Percentiles rank a stretch among this genome's conserved stretches.
These are phyloP conservation scores for Umbilicus rupestris DNA, from an alignment of 164 flowering plant genomes.

Conservation along the genomic window DNA sequence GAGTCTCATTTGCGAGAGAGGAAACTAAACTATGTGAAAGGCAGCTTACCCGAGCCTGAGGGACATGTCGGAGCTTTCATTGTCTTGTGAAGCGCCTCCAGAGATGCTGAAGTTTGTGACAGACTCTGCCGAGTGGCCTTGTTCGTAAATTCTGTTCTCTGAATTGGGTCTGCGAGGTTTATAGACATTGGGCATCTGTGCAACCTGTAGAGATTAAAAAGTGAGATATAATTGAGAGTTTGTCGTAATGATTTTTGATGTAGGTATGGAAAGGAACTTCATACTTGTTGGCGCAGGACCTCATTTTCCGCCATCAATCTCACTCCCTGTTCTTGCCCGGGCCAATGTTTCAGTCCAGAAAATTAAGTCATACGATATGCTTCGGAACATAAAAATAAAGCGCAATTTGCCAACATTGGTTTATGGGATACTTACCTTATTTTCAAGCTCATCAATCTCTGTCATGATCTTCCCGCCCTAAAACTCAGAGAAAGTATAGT, in stretches of 20 bases:
- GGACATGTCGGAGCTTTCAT: conserved; percentile 7
- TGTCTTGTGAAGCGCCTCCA: conserved; percentile 3
- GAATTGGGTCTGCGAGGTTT: neutral
- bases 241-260: too few species aligned
- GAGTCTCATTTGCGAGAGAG: neutral
- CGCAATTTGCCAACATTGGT: neutral
- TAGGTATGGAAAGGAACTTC: neutral
- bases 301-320: conserved; percentile 6
- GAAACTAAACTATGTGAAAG: neutral
- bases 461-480: neutral
- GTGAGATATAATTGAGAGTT: too few species aligned
- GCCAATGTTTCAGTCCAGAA: neutral
- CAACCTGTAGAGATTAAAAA: conserved; percentile 5
- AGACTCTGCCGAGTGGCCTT: conserved; percentile 10
- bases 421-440: neutral
- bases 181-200: neutral
- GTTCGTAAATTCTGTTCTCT: conserved; percentile 7
- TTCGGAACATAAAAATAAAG: neutral
- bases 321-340: neutral
- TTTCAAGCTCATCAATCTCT: neutral
- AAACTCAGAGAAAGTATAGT: neutral
- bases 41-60: conserved; percentile 8
- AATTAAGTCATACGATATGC: too few species aligned
- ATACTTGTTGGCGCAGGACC: neutral
- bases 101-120: conserved; percentile 7